phyloP scores from a whole-genome alignment of 352 stramenopile genomes.

The Pythium periplocum region DNA sequence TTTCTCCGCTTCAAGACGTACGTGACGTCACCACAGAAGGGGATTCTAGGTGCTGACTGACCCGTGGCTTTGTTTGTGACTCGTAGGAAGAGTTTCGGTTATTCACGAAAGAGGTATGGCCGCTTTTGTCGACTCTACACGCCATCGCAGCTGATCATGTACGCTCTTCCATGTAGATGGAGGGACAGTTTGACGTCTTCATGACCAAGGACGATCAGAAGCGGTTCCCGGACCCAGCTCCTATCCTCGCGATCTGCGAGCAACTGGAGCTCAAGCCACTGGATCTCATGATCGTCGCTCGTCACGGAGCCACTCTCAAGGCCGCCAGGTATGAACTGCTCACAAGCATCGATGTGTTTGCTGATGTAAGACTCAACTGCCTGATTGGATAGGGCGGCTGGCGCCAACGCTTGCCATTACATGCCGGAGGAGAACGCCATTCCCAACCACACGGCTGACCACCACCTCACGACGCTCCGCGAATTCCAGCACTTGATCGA shows the following conservation, averaged over 20 bases:
- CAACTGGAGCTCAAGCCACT: conserved; percentile 41
- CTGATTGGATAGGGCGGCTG: conserved; percentile 29
- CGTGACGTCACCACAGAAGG: neutral
- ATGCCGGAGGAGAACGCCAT: conserved; percentile 58
- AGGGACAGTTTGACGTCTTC: conserved; percentile 57
- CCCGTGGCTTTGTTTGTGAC: neutral
- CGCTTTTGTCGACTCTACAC: neutral
- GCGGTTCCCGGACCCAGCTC: conserved; percentile 40
- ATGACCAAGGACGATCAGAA: conserved; percentile 35
- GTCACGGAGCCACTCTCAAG: conserved; percentile 45
- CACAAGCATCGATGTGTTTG: neutral
- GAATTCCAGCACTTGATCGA: conserved; percentile 55
- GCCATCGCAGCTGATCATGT: neutral
- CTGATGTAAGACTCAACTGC: neutral
- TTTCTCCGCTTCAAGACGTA: conserved; percentile 48
- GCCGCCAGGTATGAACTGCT: conserved; percentile 44
- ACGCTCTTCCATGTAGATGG: conserved; percentile 33
- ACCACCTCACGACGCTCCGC: conserved; percentile 44
- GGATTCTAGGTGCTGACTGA: no score
- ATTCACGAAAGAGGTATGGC: conserved; percentile 59
- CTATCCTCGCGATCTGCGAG: conserved; percentile 44
- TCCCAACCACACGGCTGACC: conserved; percentile 72
- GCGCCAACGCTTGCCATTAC: conserved; percentile 57
- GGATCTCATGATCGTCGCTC: conserved; percentile 51
- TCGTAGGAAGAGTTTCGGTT: conserved; percentile 53